Conservation (phyloP, 441 rosid genomes). For the Eruca vesicaria region DNA sequence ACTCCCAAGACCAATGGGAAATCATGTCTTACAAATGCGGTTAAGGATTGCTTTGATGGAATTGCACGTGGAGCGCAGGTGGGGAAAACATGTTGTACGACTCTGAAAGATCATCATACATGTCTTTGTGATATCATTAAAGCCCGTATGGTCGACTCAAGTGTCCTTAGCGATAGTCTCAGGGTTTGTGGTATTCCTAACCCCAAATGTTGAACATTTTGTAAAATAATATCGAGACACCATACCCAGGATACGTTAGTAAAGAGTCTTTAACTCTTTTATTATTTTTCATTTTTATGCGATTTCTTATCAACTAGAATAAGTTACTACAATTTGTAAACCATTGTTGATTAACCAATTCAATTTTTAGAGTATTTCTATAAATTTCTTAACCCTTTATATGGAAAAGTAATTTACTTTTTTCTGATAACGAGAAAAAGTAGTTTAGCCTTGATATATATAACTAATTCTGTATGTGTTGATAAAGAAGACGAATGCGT, state of each 20-base stretch:
- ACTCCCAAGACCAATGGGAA: not conserved
- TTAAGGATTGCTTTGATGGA: slow-evolving; percentile 15
- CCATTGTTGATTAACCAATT: not conserved
- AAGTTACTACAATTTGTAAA: not conserved
- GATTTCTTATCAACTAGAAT: not conserved
- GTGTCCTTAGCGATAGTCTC: not conserved
- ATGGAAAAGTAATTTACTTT: too few species aligned
- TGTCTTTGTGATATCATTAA: slow-evolving; percentile 19
- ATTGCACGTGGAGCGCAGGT: not conserved
- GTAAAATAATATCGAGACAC: not conserved
- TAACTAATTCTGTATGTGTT: too few species aligned
- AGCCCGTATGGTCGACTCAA: not conserved
- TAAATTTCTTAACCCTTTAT: not conserved
- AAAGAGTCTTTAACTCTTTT: not conserved
- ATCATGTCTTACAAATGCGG: not conserved
- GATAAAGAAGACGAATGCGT: too few species aligned
- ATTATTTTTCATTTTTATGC: not conserved
- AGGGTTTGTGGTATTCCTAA: slow-evolving; percentile 20
- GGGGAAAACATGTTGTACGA: slow-evolving; percentile 12
- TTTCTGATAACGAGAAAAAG: too few species aligned
- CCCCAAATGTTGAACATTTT: slow-evolving; percentile 4
- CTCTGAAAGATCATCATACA: not conserved
- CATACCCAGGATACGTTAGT: not conserved
- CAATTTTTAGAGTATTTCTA: not conserved
- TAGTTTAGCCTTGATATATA: too few species aligned